Conservation (phyloP, 495 filamentous ascomycete genomes). For the Mycothermus thermophilus region DNA sequence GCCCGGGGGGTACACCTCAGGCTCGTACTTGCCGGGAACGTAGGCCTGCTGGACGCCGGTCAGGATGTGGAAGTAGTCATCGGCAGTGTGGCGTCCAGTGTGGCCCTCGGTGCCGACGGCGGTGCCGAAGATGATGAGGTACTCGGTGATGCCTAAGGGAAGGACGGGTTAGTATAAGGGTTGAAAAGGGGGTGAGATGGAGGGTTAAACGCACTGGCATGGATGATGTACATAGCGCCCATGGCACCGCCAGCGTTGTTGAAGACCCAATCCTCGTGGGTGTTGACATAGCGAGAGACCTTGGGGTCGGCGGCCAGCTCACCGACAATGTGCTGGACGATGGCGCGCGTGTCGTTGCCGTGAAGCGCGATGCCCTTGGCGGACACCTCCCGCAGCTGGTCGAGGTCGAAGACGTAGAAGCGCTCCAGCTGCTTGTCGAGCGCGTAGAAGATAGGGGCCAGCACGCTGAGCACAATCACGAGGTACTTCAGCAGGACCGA, state of each 20-base stretch:
- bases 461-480: constrained; percentile 44
- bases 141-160: constrained; percentile 7
- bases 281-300: constrained; percentile 39
- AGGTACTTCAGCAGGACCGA: constrained; percentile 37
- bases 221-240: constrained; percentile 82
- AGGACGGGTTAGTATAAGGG: background rate
- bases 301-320: constrained; percentile 34
- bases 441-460: constrained; percentile 46
- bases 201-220: constrained; percentile 45
- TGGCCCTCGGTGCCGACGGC: constrained; percentile 82
- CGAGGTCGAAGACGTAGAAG: constrained; percentile 64
- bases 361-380: constrained; percentile 49
- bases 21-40: constrained; percentile 52
- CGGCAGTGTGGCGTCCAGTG: constrained; percentile 71
- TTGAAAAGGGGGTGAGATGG: background rate
- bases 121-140: constrained; percentile 39
- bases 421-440: constrained; percentile 54
- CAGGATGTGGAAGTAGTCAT: constrained; percentile 90
- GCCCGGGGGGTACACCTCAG: constrained; percentile 62
- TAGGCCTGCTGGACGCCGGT: constrained; percentile 58
- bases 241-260: constrained; percentile 76
- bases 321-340: constrained; percentile 51
- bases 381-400: constrained; percentile 54
- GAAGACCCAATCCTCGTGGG: constrained; percentile 53
- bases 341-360: constrained; percentile 54